Base-by-base conservation (phyloP, 306 rosid genomes). In the Phaseolus lunatus region DNA sequence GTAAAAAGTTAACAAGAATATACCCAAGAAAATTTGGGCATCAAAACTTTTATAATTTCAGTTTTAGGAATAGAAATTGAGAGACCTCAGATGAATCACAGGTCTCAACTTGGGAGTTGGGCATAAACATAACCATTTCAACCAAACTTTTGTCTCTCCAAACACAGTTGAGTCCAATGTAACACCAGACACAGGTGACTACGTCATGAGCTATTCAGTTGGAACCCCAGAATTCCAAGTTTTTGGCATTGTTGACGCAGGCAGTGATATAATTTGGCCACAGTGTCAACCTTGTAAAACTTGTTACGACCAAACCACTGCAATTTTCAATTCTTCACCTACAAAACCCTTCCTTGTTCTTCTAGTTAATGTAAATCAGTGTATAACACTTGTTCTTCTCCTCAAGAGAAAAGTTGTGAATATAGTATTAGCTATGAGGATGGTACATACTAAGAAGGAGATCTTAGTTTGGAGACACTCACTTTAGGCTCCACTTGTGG, bases 261-360 rank as follows among this genome's bases (percentile, higher is more conserved):
- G 96, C 3, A 91, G 96, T 31, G 86, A 77, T 31, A 59, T 91
- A 3, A 56, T 78, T 6, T 91, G 96, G 96, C 45, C 75, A 0
- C 96, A 89, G n/a, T 91, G 96, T 77, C 62, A 22, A 11, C 62
- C 33, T 4, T 56, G 62, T 56, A 0, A 56, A 23, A 0, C 2
- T 0, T 56, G 96, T 37, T 91, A 67, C 87, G 1, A 23, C 7
- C 93, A 91, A 67, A 18, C 18, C 0, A 29, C 31, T 2, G 89
- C 89, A 0, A 9, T 83, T 6, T 91, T 91, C 29, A 44, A 84
- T 9, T 88, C 92, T 2, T 7, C 61, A 0, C 88, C 0, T 89
- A 78, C 59, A 22, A 37, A 29, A 12, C 4, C 31, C 10, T 78
- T 1, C 77, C 72, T 5, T 78, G 77, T 5, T 0, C 49, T 12